Base-by-base conservation (phyloP, 331 rosid genomes). In the Saraca asoca region DNA sequence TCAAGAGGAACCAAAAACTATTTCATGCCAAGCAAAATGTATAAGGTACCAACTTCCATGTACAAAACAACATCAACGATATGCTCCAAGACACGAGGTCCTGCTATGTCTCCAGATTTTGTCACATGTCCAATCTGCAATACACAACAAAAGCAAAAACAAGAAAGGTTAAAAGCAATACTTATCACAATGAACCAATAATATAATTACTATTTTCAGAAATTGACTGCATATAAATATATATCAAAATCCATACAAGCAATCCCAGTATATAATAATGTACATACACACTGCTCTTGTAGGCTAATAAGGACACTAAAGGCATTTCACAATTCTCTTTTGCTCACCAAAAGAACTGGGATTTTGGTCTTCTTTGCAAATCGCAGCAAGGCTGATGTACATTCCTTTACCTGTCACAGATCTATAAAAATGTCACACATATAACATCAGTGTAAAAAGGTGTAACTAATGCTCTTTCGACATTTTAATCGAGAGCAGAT, bases 31-130 rank as follows among this genome's bases (percentile, higher is more conserved):
- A 20, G 66, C 44, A 63, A 72, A 33, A 67, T 73, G 17, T 67
- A 75, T 68, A 65, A 76, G 89, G 69, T 79, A 90, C 98, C 72
- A 67, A 93, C 98, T 88, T 93, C 98, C 95, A 93, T 43, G 66
- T 93, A 90, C 79, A 93, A 75, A 43, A 90, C 96, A 56, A 78
- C 95, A 71, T 93, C 97, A 39, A 93, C 98, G 0, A 93, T 93
- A 76, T 93, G 97, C 79, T 93, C 98, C 87, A 93, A 82, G 42
- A 84, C 75, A 62, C 88, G 95, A 65, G 98, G 98, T 76, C 98
- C 98, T 1, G 98, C 98, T 67, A 93, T 80, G 0, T 90, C 98
- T 68, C 98, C 98, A 50, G 94, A 81, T 77, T 93, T 90, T 51
- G 85, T 90, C 71, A 93, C 95, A 19, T 93, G 98, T 18, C 96